These are phyloP conservation scores for Mallotus japonicus DNA, from an alignment of 441 rosid species.

Conservation along the genomic window DNA sequence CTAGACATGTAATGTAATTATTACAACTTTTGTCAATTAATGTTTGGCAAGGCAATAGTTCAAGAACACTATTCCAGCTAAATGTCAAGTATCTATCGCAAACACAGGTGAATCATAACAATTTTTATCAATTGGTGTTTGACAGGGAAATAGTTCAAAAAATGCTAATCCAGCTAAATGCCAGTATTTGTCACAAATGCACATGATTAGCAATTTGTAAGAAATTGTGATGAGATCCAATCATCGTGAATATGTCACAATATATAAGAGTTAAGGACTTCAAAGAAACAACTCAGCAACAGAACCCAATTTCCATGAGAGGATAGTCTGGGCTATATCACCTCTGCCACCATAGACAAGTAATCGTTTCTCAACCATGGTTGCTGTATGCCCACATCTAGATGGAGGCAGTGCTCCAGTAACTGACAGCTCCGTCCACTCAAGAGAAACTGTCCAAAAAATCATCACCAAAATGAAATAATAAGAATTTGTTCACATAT, in stretches of 20 bases:
- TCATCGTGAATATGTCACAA: neutral
- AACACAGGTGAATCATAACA: neutral
- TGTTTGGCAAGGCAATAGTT: neutral
- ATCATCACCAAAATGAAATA: neutral
- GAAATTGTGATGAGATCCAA: neutral
- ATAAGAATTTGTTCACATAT: neutral
- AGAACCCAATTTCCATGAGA: neutral
- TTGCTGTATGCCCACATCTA: conserved; percentile 97
- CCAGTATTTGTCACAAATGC: neutral
- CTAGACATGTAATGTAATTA: neutral
- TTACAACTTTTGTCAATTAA: neutral
- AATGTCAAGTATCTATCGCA: neutral
- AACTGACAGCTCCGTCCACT: conserved; percentile 88
- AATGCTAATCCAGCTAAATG: conserved; percentile 5
- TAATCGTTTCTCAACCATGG: conserved; percentile 94
- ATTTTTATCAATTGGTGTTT: neutral
- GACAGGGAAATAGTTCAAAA: neutral
- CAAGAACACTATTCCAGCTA: conserved; percentile 6
- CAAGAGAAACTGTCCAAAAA: conserved; percentile 77
- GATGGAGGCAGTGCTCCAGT: conserved; percentile 87
- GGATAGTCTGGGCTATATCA: conserved; percentile 26
- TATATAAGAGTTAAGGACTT: neutral
- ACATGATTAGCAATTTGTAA: neutral
- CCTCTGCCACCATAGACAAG: conserved; percentile 99
- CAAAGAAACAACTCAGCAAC: neutral